Evolutionary conservation across 139 green algal genomes (phyloP).

Genomic region (Zygnema circumcarinatum): DNA sequence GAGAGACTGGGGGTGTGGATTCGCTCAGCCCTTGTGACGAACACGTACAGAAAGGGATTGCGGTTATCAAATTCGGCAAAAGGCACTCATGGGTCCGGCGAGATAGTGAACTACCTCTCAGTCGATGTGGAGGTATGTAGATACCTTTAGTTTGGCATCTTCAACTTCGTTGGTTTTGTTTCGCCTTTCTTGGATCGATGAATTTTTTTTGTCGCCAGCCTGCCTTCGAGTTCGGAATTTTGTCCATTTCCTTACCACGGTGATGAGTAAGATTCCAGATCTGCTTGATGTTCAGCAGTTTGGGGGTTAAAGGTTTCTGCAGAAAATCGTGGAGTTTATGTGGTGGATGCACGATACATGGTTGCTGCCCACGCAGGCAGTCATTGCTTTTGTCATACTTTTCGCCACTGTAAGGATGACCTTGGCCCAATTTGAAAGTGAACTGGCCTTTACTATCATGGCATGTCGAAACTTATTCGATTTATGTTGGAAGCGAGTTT

Average conservation of each 20-base stretch:
- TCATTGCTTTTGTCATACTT: background rate
- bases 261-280: too few species aligned
- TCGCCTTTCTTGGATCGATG: too few species aligned
- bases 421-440: too few species aligned
- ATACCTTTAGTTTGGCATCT: too few species aligned
- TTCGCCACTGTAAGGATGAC: background rate
- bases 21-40: slow-evolving; percentile 2
- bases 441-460: too few species aligned
- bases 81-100: slow-evolving; percentile 1
- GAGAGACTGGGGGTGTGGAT: slow-evolving; percentile 12
- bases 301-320: background rate
- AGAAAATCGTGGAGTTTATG: background rate
- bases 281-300: too few species aligned
- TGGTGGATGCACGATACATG: background rate
- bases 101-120: slow-evolving; percentile 41
- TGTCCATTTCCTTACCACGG: too few species aligned
- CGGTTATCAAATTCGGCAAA: slow-evolving; percentile 22
- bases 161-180: too few species aligned
- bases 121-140: slow-evolving; percentile 18
- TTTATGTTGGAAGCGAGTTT: too few species aligned
- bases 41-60: slow-evolving; percentile 3
- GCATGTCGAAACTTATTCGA: too few species aligned
- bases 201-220: too few species aligned
- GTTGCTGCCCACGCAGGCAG: background rate
- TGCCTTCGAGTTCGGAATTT: too few species aligned